phyloP scores from a whole-genome alignment of 2,329 filamentous ascomycete species.

The Xylariaceae sp. region DNA sequence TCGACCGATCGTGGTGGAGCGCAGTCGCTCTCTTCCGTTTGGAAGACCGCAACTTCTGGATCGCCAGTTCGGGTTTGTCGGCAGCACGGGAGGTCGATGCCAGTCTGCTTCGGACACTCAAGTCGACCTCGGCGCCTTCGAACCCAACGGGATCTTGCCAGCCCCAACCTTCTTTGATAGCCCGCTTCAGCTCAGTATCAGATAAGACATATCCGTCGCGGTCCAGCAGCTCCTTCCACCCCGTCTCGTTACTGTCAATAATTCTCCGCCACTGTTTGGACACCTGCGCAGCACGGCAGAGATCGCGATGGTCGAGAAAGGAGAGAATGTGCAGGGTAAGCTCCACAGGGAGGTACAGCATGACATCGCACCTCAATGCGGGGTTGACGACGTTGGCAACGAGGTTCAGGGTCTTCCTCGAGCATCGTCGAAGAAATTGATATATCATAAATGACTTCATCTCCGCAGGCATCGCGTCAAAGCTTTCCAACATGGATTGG shows the following conservation, averaged over 20 bases:
- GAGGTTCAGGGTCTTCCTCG: conserved; percentile 81
- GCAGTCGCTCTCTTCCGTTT: conserved; percentile 53
- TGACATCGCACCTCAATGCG: conserved; percentile 88
- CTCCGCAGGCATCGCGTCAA: conserved; percentile 83
- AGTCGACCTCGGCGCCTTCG: conserved; percentile 73
- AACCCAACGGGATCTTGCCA: conserved; percentile 83
- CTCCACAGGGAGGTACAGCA: conserved; percentile 77
- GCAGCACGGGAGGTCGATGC: conserved; percentile 44
- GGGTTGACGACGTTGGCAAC: conserved; percentile 90
- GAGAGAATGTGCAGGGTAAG: conserved; percentile 82
- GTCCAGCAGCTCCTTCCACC: conserved; percentile 91
- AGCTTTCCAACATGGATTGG: conserved; percentile 80
- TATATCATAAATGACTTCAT: conserved; percentile 98
- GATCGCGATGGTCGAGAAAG: conserved; percentile 77
- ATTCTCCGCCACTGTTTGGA: conserved; percentile 91
- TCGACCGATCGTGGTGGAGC: conserved; percentile 45
- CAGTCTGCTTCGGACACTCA: conserved; percentile 55
- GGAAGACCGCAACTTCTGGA: conserved; percentile 42
- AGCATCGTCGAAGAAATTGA: conserved; percentile 82
- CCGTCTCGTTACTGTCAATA: conserved; percentile 86
- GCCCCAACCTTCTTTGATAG: conserved; percentile 89
- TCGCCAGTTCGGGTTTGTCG: conserved; percentile 37
- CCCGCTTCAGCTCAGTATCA: conserved; percentile 75
- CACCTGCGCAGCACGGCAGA: conserved; percentile 86
- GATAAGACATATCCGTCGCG: conserved; percentile 74